Base-by-base conservation (phyloP, 1,139 yeast species). In the Geotrichum europaeum region DNA sequence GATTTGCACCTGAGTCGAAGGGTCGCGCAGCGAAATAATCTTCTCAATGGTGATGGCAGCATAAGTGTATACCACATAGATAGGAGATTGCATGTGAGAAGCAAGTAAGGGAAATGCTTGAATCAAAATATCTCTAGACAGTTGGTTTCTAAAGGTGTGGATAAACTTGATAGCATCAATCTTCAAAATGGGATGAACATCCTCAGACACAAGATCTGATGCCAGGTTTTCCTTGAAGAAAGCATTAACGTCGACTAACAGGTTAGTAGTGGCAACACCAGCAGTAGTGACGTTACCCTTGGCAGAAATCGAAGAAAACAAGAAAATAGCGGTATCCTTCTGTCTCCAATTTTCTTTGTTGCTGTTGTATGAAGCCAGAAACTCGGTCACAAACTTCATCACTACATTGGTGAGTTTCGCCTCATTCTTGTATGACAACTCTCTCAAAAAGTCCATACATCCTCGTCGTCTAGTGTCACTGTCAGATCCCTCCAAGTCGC, bases 401-500 rank as follows among this genome's bases (percentile, higher is more conserved):
- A 91, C 91, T 5, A 87, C 84, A 60, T 80, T 80, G 0, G 98
- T 92, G 34, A 90, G 85, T 51, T 84, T 75, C 53, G 83, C 82
- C 67, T 92, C 90, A 71, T 89, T 86, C 62, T 86, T 86, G 59
- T 86, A 91, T 67, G 91, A 89, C 67, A 95, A 80, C 69, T 91
- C 96, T 65, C 96, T 83, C 66, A 95, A 78, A 69, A 95, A 91
- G 69, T 91, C 97, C 0, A 96, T 89, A 18, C 97, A 87, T 0
- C 97, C 85, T 67, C 96, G 84, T 74, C 98, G 82, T 74, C 99
- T 83, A 1, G 97, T 87, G 69, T 92, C 98, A 47, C 87, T 84
- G 70, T 94, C 98, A 0, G 96, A 86, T 3, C 98, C 99, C 76
- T 94, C 99, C 60, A 95, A 78, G 73, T 95, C 99, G 63, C 96